Conservation (phyloP, 2,329 filamentous ascomycete species). For the Talaromyces sp. region DNA sequence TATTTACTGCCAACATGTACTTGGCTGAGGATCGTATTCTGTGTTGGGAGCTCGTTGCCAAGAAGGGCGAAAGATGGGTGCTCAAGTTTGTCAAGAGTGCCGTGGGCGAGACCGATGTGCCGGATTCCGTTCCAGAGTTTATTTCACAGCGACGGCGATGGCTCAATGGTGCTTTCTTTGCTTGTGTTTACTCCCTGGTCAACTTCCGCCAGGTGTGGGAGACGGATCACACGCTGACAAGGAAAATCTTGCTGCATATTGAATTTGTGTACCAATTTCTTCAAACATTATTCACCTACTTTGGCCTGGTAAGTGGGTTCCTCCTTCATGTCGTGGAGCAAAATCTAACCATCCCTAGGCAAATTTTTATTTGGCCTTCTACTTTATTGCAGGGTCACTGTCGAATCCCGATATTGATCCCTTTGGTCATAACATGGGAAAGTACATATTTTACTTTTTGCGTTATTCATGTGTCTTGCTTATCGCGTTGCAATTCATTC, state of each 20-base stretch:
- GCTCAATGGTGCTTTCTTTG: conserved; percentile 98
- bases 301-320: conserved; percentile 67
- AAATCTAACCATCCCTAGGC: conserved; percentile 45
- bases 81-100: conserved; percentile 97
- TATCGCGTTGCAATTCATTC: conserved; percentile 91
- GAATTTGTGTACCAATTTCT: conserved; percentile 96
- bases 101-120: conserved; percentile 95
- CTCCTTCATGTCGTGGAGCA: neutral
- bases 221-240: conserved; percentile 83
- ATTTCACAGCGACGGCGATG: conserved; percentile 93
- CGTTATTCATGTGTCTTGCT: conserved; percentile 81
- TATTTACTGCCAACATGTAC: conserved; percentile 99
- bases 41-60: conserved; percentile 96
- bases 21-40: conserved; percentile 97
- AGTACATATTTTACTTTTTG: conserved; percentile 79
- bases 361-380: conserved; percentile 99
- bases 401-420: conserved; percentile 76
- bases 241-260: conserved; percentile 87
- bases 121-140: conserved; percentile 90
- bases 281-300: conserved; percentile 91
- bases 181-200: conserved; percentile 92
- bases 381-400: conserved; percentile 91
- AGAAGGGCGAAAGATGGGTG: conserved; percentile 91
- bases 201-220: conserved; percentile 91
- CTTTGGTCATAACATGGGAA: conserved; percentile 81